These are phyloP conservation scores for Citrullus colocynthis DNA, from an alignment of 306 rosid genomes.

Conservation along the genomic window DNA sequence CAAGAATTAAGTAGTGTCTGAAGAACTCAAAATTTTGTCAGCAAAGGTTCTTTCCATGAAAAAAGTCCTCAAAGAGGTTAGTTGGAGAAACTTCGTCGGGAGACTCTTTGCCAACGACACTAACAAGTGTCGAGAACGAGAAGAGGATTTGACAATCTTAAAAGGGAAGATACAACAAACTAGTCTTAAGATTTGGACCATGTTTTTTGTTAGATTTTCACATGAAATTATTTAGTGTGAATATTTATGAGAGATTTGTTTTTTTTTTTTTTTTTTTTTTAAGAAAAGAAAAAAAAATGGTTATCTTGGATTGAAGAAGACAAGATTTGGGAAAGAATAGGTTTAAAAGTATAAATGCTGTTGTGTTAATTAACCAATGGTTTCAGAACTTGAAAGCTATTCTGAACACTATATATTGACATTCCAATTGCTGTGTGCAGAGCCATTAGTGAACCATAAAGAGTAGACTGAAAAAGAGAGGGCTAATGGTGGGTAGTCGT, in stretches of 20 bases:
- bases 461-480: neutral
- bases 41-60: too few relatives aligned
- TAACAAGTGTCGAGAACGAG: too few relatives aligned
- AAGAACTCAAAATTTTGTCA: too few relatives aligned
- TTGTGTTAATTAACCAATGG: neutral
- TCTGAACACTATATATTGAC: neutral
- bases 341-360: neutral
- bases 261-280: neutral
- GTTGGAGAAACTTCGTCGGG: too few relatives aligned
- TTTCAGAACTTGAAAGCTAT: neutral
- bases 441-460: slow-evolving; percentile 7
- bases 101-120: too few relatives aligned
- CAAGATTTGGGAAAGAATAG: neutral
- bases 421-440: slow-evolving; percentile 8
- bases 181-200: neutral
- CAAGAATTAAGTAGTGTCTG: too few relatives aligned
- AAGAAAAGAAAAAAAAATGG: neutral
- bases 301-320: neutral
- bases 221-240: neutral
- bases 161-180: too few relatives aligned
- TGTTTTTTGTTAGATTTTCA: neutral
- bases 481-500: neutral
- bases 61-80: too few relatives aligned
- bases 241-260: neutral
- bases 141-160: too few relatives aligned